These are phyloP conservation scores for Coemansia sp. DNA, from an alignment of 192 early-diverging fungal genomes.

Conservation along the genomic window DNA sequence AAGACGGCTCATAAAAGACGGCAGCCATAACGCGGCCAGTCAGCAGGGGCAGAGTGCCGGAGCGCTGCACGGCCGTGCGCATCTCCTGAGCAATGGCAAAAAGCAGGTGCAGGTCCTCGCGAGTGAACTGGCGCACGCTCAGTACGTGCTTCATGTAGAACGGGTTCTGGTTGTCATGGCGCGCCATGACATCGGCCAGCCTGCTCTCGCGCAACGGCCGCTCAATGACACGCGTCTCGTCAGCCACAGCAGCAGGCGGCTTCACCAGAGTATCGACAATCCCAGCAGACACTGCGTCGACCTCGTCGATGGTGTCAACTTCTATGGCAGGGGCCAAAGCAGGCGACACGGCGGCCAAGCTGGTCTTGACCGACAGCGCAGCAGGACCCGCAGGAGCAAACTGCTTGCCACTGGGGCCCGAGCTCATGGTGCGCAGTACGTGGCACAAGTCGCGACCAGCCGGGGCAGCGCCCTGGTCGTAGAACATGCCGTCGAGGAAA, in stretches of 20 bases:
- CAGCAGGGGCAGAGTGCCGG: conserved; percentile 80
- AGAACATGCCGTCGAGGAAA: conserved; percentile 78
- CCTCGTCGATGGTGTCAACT: conserved; percentile 18
- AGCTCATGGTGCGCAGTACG: conserved; percentile 41
- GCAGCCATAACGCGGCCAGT: conserved; percentile 88
- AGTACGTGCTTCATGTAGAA: conserved; percentile 95
- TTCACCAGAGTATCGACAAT: background rate
- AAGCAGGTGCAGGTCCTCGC: conserved; percentile 89
- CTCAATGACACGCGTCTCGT: conserved; percentile 1
- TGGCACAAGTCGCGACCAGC: conserved; percentile 53
- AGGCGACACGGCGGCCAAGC: background rate
- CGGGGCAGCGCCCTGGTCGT: conserved; percentile 30
- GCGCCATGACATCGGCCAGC: conserved; percentile 44
- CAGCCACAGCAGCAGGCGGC: background rate
- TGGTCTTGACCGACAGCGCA: conserved; percentile 14
- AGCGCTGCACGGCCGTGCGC: conserved; percentile 88
- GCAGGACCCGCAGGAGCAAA: conserved; percentile 19
- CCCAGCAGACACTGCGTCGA: conserved; percentile 6
- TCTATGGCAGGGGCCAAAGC: conserved; percentile 2
- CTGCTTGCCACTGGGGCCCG: conserved; percentile 43
- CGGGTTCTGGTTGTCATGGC: conserved; percentile 55
- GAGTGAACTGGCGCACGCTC: conserved; percentile 84
- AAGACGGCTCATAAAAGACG: conserved; percentile 96
- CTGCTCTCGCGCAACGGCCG: conserved; percentile 16
- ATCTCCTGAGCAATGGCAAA: conserved; percentile 98